phyloP scores from a whole-genome alignment of 768 basidiomycete genomes.

The Amanita molliuscula region DNA sequence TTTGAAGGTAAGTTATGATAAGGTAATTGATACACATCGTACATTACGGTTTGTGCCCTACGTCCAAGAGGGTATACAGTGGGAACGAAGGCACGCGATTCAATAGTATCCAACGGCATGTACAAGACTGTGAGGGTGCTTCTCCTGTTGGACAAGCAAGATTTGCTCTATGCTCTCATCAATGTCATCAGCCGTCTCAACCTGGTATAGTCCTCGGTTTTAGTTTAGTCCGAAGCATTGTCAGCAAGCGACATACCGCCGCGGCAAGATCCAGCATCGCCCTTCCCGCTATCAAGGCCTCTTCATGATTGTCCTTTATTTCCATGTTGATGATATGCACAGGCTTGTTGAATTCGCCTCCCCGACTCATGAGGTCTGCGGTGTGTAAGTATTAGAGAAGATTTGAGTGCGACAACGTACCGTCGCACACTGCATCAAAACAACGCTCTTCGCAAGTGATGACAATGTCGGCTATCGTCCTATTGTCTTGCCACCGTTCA shows the following conservation, averaged over 20 bases:
- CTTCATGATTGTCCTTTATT: slow-evolving; percentile 99
- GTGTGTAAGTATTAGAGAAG: neutral
- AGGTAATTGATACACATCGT: neutral
- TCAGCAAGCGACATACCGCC: slow-evolving; percentile 48
- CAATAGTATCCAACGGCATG: slow-evolving; percentile 91
- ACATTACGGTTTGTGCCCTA: neutral
- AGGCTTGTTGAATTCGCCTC: slow-evolving; percentile 87
- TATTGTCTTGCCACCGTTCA: slow-evolving; percentile 94
- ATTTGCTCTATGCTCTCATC: slow-evolving; percentile 89
- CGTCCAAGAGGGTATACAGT: slow-evolving; percentile 2
- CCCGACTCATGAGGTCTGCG: slow-evolving; percentile 73
- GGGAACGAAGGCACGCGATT: neutral
- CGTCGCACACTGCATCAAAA: slow-evolving; percentile 97
- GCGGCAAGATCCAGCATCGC: slow-evolving; percentile 88
- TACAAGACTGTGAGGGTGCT: slow-evolving; percentile 84
- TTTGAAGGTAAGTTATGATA: neutral
- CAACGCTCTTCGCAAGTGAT: slow-evolving; percentile 99
- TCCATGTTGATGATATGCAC: slow-evolving; percentile 97
- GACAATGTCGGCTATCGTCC: slow-evolving; percentile 85
- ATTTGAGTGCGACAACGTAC: slow-evolving; percentile 31
- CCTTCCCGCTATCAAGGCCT: slow-evolving; percentile 91
- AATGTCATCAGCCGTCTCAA: slow-evolving; percentile 77
- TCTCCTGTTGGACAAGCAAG: slow-evolving; percentile 75
- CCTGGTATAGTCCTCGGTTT: slow-evolving; percentile 32
- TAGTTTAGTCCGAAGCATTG: slow-evolving; percentile 1